Percentiles rank a stretch among this genome's conserved stretches.
These are phyloP conservation scores for Phaeosphaeriaceae sp. DNA, from an alignment of 2,329 filamentous ascomycete species.

Conservation along the genomic window DNA sequence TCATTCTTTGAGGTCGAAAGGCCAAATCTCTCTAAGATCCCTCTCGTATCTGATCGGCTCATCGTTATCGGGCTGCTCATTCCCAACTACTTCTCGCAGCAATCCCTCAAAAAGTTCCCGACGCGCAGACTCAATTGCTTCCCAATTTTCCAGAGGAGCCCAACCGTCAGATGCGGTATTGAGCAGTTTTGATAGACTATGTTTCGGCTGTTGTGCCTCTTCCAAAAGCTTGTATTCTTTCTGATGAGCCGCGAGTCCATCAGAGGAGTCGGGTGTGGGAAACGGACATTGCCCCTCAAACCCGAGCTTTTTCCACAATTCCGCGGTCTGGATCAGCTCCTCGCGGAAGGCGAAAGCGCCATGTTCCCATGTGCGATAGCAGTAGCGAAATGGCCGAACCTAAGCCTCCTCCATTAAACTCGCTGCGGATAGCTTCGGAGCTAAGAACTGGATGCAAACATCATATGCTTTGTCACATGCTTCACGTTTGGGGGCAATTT, in stretches of 20 bases:
- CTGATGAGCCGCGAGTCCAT: slow-evolving; percentile 35
- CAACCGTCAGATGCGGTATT: slow-evolving; percentile 46
- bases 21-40: slow-evolving; percentile 46
- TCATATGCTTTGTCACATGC: slow-evolving; percentile 45
- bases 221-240: slow-evolving; percentile 43
- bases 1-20: slow-evolving; percentile 39
- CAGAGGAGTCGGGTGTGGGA: slow-evolving; percentile 23
- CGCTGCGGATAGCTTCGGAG: slow-evolving; percentile 38
- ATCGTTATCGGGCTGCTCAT: slow-evolving; percentile 39
- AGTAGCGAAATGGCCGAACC: slow-evolving; percentile 51
- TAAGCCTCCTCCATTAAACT: slow-evolving; percentile 47
- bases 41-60: slow-evolving; percentile 43
- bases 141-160: slow-evolving; percentile 45
- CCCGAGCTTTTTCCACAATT: slow-evolving; percentile 49
- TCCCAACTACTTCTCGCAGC: slow-evolving; percentile 38
- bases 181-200: slow-evolving; percentile 37
- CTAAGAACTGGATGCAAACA: slow-evolving; percentile 36
- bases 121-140: slow-evolving; percentile 39
- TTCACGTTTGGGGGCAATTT: slow-evolving; percentile 30
- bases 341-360: slow-evolving; percentile 49
- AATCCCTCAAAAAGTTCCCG: slow-evolving; percentile 40
- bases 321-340: slow-evolving; percentile 51
- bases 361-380: slow-evolving; percentile 52
- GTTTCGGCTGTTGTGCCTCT: slow-evolving; percentile 40
- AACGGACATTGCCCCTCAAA: slow-evolving; percentile 45